These are phyloP conservation scores for Jasminum sambac DNA, from an alignment of 257 asterid species.

Conservation along the genomic window DNA sequence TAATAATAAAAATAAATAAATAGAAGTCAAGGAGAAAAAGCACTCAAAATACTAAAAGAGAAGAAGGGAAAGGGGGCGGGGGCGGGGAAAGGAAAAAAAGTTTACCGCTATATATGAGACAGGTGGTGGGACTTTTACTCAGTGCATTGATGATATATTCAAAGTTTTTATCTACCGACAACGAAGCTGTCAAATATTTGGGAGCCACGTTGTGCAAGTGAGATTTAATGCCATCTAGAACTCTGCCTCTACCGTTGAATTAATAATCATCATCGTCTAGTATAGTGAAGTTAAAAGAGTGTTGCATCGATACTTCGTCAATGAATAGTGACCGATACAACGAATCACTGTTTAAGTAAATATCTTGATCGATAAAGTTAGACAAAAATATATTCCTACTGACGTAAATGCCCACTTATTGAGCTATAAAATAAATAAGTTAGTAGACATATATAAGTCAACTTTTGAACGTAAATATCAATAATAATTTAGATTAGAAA, in stretches of 20 bases:
- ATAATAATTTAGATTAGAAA: no score
- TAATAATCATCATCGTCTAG: no score
- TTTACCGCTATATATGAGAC: background rate
- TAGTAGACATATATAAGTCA: background rate
- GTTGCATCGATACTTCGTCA: no score
- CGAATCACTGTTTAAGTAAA: no score
- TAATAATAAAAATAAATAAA: no score
- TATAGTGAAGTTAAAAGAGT: no score
- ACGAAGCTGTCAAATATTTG: background rate
- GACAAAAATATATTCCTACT: no score
- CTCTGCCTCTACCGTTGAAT: slow-evolving; percentile 11
- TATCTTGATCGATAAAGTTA: no score
- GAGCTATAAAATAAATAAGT: background rate
- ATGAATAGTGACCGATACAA: no score
- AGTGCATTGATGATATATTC: background rate
- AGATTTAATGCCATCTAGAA: slow-evolving; percentile 13
- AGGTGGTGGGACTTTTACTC: background rate
- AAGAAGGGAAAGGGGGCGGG: no score
- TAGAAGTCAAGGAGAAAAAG: no score
- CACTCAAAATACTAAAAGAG: background rate
- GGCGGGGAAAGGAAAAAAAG: background rate
- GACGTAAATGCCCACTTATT: background rate
- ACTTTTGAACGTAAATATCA: background rate
- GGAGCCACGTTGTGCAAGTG: background rate
- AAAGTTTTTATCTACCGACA: background rate